Evolutionary conservation across 2,329 filamentous ascomycete genomes (phyloP), one percentile per base, ranked within the genome.

Genomic region (Aspergillus pseudotamarii): DNA sequence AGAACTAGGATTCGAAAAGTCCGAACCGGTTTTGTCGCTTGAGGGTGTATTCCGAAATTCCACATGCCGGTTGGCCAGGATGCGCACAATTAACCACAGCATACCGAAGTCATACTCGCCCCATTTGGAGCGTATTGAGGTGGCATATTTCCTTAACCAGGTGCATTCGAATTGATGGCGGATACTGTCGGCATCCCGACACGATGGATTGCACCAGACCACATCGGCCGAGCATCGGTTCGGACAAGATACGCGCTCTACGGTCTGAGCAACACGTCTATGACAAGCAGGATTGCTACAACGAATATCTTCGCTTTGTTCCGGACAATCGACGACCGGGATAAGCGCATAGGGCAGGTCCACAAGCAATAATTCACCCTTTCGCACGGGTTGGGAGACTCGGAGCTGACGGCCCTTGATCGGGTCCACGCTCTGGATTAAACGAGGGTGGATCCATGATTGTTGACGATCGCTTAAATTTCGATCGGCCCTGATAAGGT

Each of bases 21-120:
- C 12, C 4, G 32, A 16, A 1, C 28, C 1, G 6, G 8, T 14
- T 21, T 19, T 6, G 12, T 10, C 23, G 11, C 12, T 8, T 12
- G 32, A 10, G 34, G 19, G 16, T n/a, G n/a, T 16, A 30, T 23
- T n/a, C 6, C 32, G 19, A 6, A 6, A 1, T 45, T 72, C 64
- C 11, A 60, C 14, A 34, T 71, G 62, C 34, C 72, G 66, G 16
- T 65, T 68, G 9, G 73, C 72, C 16, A 76, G 66, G 8, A 74
- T 54, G 6, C 74, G 72, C 9, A 76, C 69, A 64, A 76, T 74
- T 60, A 76, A 34, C 74, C 74, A 76, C 48, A 76, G 41, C 74
- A 76, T 75, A 19, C 74, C 73, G 36, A 75, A 76, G 30, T 72
- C 67, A 58, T 75, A 76, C 62, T 75, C 73, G 28, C 72, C 68